phyloP scores from a whole-genome alignment of 2,329 filamentous ascomycete species.

The Colletotrichum lindemuthianum region DNA sequence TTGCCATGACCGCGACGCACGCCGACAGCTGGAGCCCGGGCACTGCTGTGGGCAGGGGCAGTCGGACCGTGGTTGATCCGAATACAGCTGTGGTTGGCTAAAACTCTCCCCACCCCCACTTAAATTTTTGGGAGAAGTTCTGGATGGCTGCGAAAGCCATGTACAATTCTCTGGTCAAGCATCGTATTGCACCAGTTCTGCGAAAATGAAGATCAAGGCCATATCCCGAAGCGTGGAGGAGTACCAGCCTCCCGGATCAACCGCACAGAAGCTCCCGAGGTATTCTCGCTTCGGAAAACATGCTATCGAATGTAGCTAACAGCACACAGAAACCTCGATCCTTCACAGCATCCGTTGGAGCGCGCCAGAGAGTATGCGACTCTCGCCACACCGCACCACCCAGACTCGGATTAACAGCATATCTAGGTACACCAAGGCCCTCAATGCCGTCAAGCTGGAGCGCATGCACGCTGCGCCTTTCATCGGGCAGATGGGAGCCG shows the following conservation, averaged over 20 bases:
- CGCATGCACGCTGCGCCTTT: slow-evolving; percentile 85
- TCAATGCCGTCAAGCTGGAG: slow-evolving; percentile 89
- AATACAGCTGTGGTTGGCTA: slow-evolving; percentile 11
- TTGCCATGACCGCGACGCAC: slow-evolving; percentile 35
- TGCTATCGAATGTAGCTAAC: slow-evolving; percentile 11
- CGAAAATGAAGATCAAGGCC: slow-evolving; percentile 69
- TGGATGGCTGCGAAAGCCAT: slow-evolving; percentile 14
- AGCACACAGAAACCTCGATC: slow-evolving; percentile 74
- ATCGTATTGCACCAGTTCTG: slow-evolving; percentile 9
- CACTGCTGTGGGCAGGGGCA: slow-evolving; percentile 19
- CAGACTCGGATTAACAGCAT: slow-evolving; percentile 20
- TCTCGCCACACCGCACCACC: slow-evolving; percentile 59
- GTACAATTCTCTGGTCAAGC: slow-evolving; percentile 9
- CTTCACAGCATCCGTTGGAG: slow-evolving; percentile 90
- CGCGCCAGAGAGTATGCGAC: slow-evolving; percentile 84
- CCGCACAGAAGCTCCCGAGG: slow-evolving; percentile 68
- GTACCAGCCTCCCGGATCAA: slow-evolving; percentile 73
- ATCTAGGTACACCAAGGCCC: slow-evolving; percentile 55
- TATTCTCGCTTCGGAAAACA: background rate
- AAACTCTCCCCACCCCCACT: slow-evolving; percentile 35
- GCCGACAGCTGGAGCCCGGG: background rate
- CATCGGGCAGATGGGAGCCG: slow-evolving; percentile 84
- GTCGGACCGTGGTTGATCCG: slow-evolving; percentile 32
- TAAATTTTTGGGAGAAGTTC: slow-evolving; percentile 38
- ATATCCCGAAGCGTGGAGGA: slow-evolving; percentile 72